Evolutionary conservation across 768 basidiomycete species (phyloP), one percentile per base, ranked within the genome.

Genomic region (Daedaleopsis sinensis): DNA sequence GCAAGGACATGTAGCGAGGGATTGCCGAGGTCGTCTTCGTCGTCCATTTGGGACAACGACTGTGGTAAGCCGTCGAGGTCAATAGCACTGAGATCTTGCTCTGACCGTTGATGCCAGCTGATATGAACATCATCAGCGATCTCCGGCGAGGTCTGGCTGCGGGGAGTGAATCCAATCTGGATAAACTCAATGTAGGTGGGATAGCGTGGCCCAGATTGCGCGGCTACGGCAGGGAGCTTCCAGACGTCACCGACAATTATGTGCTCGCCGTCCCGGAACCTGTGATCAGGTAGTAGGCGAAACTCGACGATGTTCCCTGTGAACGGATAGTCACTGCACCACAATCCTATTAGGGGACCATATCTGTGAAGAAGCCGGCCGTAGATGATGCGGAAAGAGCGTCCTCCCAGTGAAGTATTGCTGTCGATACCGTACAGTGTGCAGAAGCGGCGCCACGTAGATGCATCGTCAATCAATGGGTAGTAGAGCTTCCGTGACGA

Each of bases 261-360:
- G 2, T 38, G 48, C 35, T 59, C 61, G 16, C 57, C 64, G 32
- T 27, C n/a, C 38, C 55, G 63, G n/a, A 49, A 46, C 55, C 55
- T 57, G 19, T 44, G 21, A 38, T 67, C 64, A 3, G 52, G 52
- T 5, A 62, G 61, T 38, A 68, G 27, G 15, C 69, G 69, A 52
- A 70, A 70, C 59, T 70, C 63, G 46, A 70, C 46, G 42, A 70
- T 50, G 54, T 59, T 64, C 1, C 69, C 69, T 12, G 36, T 32
- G 52, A 58, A 70, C 1, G 67, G 69, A 24, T 65, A 62, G 35
- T 70, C 69, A 57, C 67, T 68, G n/a, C 67, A 67, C 69, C 69
- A 70, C 12, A 67, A 44, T 1, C 69, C 69, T 1, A 70, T 58
- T 3, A 70, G 56, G n/a, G 69, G 55, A 1, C 69, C 67, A 52